Evolutionary conservation across 306 rosid genomes (phyloP), one percentile per base, ranked within the genome.

Genomic region (Cucurbita pepo): DNA sequence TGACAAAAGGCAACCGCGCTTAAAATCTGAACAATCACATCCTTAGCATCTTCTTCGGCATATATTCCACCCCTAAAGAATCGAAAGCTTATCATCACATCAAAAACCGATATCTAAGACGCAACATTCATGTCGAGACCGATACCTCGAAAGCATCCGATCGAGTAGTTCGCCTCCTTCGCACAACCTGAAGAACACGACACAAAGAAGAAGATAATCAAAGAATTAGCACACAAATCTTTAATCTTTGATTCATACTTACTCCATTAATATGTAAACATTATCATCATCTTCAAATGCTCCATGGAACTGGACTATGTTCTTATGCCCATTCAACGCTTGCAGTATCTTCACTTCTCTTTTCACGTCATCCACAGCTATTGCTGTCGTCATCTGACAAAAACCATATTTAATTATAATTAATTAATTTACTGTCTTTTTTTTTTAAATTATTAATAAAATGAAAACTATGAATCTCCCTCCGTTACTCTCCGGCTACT

Each of bases 331-430:
- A 0, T 87, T 81, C 63, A 91, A 77, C 44, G 93, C 95, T 8
- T 88, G 84, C 65, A 91, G 79, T 77, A 91, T 91, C 85, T 88
- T 89, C 62, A 91, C 97, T 83, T 91, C 97, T 78, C 97, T 89
- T 74, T 90, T 81, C 18, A 88, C 94, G 80, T 91, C 97, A 76
- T 91, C 96, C 14, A 91, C 79, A 2, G 96, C 89, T 82, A 91
- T 89, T 12, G 90, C 85, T 40, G 97, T 91, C 37, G 96, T 85
- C 97, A 91, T 87, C 97, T 91, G 89, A 79, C 71, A 43, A 80
- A 56, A 18, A 40, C 43, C 8, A 40, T 40, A 40, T 40, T 30
- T 30, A 30, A 30, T 30, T 30, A 30, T 30, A 30, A 30, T 30
- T 30, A 30, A 30, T 30, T 25, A 25, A 25, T 25, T 25, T 25